Evolutionary conservation across 2,329 filamentous ascomycete species (phyloP), one percentile per base, ranked within the genome.

Genomic region (Scopulariopsis brevicaulis): DNA sequence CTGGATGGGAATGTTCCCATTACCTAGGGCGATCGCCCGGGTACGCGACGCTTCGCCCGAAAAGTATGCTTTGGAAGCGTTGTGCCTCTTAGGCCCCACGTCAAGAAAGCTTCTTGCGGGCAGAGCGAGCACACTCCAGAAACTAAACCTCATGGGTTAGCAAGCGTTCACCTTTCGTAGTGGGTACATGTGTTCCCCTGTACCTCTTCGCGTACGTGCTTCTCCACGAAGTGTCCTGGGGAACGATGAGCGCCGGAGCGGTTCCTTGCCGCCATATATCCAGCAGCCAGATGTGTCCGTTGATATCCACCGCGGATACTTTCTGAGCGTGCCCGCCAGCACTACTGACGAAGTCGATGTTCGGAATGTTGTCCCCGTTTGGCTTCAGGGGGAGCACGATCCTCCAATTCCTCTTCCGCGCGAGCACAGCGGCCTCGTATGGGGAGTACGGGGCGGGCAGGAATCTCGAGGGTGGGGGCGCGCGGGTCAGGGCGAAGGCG

Each of bases 251-350:
- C n/a, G 46, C 50, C 24, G 55, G 55, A n/a, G 46, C 20, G 8
- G 55, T 40, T 8, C 57, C 54, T 2, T 66, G 59, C 40, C 69
- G 72, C 80, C 79, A 83, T 15, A 84, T 80, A 51, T 80, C 71
- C 50, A 79, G 70, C 14, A 82, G 60, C 75, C 77, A 83, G 6
- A 74, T 63, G 11, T 62, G 66, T 1, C 78, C 80, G 12, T 67
- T 64, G 46, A 83, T 77, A 52, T 83, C 80, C 25, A 80, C 66
- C 1, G 76, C 80, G 25, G 74, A 71, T 1, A 83, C 64, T 60
- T 75, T 77, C 5, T 78, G 73, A 2, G 79, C 81, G 2, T 74
- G 63, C 1, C 80, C 80, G 1, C 70, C 48, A 1, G 67, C 61
- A 59, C 79, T 72, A 56, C 76, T 74, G 55, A 74, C 64, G 61